These are phyloP conservation scores for Amylostereum chailletii DNA, from an alignment of 1,284 basidiomycete species.

Conservation along the genomic window DNA sequence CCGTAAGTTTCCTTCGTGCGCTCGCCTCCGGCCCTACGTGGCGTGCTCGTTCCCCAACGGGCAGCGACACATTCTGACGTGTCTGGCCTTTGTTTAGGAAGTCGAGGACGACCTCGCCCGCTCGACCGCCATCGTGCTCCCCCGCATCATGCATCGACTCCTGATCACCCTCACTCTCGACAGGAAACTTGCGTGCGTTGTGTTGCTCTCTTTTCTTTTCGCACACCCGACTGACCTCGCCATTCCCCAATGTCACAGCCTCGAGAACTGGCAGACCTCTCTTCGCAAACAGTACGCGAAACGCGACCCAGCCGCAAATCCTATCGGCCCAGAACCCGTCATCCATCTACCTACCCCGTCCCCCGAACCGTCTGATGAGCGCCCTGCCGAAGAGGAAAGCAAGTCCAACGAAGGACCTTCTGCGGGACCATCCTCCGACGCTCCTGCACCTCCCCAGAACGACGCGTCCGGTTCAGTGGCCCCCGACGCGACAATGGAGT, in stretches of 20 bases:
- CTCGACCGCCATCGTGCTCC: constrained; percentile 50
- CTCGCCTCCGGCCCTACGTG: constrained; percentile 8
- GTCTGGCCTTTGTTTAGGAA: constrained; percentile 38
- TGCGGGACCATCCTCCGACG: neutral
- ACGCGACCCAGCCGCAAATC: constrained; percentile 60
- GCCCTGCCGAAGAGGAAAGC: constrained; percentile 14
- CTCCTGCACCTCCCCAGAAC: neutral
- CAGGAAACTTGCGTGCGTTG: constrained; percentile 63
- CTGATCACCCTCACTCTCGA: constrained; percentile 71
- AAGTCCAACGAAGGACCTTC: constrained; percentile 5
- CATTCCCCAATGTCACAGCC: constrained; percentile 27
- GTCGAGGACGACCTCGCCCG: constrained; percentile 67
- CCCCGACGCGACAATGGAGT: no score
- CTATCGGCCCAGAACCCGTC: constrained; percentile 47
- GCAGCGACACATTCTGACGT: constrained; percentile 10
- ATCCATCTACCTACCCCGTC: constrained; percentile 9
- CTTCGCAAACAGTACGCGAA: constrained; percentile 65
- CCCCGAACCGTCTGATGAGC: constrained; percentile 10
- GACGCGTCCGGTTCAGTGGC: neutral
- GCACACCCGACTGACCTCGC: constrained; percentile 6
- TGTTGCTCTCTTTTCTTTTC: constrained; percentile 12
- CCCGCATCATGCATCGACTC: constrained; percentile 65
- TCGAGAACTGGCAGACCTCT: constrained; percentile 67
- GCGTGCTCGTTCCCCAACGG: constrained; percentile 5
- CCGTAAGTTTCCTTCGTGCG: constrained; percentile 34